phyloP scores from a whole-genome alignment of 768 basidiomycete species.

The Mycena olivaceomarginata region DNA sequence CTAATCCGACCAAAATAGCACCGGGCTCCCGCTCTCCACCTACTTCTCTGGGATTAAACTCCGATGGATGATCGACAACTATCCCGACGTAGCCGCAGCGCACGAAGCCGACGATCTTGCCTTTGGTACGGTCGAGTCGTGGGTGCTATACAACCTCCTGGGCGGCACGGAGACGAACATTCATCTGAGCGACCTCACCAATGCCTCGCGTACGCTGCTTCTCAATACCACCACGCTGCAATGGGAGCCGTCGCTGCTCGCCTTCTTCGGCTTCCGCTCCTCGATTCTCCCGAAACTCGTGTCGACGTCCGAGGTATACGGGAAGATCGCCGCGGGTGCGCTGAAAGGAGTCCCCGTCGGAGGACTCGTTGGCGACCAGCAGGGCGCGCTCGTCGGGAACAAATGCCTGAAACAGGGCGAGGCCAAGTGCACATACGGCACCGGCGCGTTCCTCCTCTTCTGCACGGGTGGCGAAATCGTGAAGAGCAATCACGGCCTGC shows the following conservation, averaged over 20 bases:
- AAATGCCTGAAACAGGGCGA: slow-evolving; percentile 94
- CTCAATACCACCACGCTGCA: slow-evolving; percentile 87
- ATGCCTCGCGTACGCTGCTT: slow-evolving; percentile 96
- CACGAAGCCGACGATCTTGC: slow-evolving; percentile 88
- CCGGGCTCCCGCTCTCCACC: slow-evolving; percentile 95
- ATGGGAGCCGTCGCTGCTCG: slow-evolving; percentile 90
- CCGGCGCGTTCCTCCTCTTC: slow-evolving; percentile 97
- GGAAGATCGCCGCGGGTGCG: slow-evolving; percentile 79
- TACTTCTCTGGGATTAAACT: slow-evolving; percentile 99
- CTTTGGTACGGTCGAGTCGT: slow-evolving; percentile 98
- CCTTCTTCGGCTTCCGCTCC: slow-evolving; percentile 89
- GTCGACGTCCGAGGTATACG: slow-evolving; percentile 95
- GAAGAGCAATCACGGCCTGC: slow-evolving; percentile 88
- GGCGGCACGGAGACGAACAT: slow-evolving; percentile 82
- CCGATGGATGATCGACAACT: slow-evolving; percentile 96
- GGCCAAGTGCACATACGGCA: slow-evolving; percentile 99
- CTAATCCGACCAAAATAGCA: slow-evolving; percentile 66
- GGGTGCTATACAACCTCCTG: slow-evolving; percentile 90
- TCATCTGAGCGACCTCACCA: slow-evolving; percentile 95
- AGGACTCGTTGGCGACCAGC: slow-evolving; percentile 98
- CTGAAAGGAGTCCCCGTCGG: slow-evolving; percentile 89
- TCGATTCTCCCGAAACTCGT: slow-evolving; percentile 92
- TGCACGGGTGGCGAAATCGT: slow-evolving; percentile 94
- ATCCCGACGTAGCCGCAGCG: slow-evolving; percentile 84
- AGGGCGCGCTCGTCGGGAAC: slow-evolving; percentile 97